These are phyloP conservation scores for Vitellaria paradoxa DNA, from an alignment of 179 eudicot species.

Conservation along the genomic window DNA sequence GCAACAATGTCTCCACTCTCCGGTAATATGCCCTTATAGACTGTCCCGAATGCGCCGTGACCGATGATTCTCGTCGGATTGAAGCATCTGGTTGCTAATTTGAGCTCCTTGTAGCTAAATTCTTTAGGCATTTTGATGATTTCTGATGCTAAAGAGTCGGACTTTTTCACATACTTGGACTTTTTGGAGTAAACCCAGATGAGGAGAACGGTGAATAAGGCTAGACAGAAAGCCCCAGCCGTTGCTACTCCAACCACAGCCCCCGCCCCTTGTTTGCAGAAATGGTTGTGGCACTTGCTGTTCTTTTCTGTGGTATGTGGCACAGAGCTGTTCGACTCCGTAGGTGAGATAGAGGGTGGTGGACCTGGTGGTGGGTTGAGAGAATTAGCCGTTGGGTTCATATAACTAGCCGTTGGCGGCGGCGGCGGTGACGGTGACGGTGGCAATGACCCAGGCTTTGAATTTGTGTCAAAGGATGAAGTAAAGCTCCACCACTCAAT, in stretches of 20 bases:
- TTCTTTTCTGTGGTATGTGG: constrained; percentile 8
- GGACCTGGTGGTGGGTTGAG: constrained; percentile 25
- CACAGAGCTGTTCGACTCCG: constrained; percentile 20
- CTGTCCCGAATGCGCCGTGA: constrained; percentile 44
- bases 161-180: constrained; percentile 17
- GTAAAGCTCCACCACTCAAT: constrained; percentile 90
- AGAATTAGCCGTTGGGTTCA: constrained; percentile 28
- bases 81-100: constrained; percentile 32
- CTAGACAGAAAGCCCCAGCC: constrained; percentile 48
- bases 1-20: constrained; percentile 36
- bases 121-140: constrained; percentile 35
- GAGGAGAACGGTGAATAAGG: constrained; percentile 26
- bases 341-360: constrained; percentile 36
- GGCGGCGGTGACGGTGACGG: constrained; percentile 38
- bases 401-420: constrained; percentile 31
- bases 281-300: constrained; percentile 35
- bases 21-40: constrained; percentile 34
- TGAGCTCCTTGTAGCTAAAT: constrained; percentile 37
- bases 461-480: constrained; percentile 31
- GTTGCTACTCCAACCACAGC: constrained; percentile 53
- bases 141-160: constrained; percentile 29
- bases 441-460: constrained; percentile 12
- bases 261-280: constrained; percentile 41
- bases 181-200: constrained; percentile 43
- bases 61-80: constrained; percentile 30